Evolutionary conservation across 345 rosid species (phyloP), one percentile per base, ranked within the genome.

Genomic region (Syzygium aromaticum): DNA sequence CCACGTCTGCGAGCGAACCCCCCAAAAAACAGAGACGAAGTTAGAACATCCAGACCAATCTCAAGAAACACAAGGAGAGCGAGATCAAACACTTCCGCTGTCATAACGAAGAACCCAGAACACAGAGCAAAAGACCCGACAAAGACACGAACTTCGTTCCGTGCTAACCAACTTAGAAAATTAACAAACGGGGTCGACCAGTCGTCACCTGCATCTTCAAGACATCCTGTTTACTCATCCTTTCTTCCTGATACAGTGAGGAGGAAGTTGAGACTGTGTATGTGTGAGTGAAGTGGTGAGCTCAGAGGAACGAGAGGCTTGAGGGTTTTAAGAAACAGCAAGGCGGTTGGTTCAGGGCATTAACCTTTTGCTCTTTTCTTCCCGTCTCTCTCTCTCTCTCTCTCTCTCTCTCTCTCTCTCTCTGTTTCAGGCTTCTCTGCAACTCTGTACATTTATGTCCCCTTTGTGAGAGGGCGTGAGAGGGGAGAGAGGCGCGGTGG

Each of bases 141-240:
- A 28, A 28, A 51, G 59, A 64, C 22, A 22, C 73, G 8, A 38
- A 33, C 82, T 38, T 40, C 3, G 49, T 33, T 73, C 10, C 80
- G 33, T 9, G 82, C 49, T 0, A 57, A 38, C 19, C 54, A 7
- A 61, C 40, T n/a, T 19, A 73, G 46, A 43, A 51, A 64, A 59
- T 13, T 59, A 16, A 23, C 9, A 56, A 7, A 64, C 43, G 85
- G 23, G 15, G 23, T 0, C 63, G 2, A 54, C 21, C 6, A 23
- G 28, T 87, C 91, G 28, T 87, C 91, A 96, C 98, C 98, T 95
- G 98, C 91, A 92, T 91, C 96, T 94, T 95, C 96, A 91, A 89
- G 27, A 90, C 87, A 84, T 96, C 98, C 90, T 94, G 96, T 86
- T 95, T 96, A 88, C 86, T 94, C 98, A 96, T 96, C 30, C 38